These are phyloP conservation scores for Auriculariales sp. DNA, from an alignment of 768 basidiomycete species.

Conservation along the genomic window DNA sequence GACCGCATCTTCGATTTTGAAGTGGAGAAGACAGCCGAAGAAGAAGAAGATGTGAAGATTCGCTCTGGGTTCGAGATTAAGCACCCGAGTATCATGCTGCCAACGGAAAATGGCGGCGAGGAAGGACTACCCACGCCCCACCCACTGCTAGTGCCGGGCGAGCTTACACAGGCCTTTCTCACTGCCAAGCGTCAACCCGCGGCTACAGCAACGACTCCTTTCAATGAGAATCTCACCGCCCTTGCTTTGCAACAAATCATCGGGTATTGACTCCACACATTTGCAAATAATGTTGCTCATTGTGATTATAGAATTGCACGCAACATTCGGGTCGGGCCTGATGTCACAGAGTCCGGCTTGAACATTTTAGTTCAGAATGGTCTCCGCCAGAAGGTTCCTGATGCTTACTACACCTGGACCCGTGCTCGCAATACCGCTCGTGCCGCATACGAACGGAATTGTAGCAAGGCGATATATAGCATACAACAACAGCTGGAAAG, in stretches of 20 bases:
- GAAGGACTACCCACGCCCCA: neutral
- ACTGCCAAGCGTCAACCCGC: slow-evolving; percentile 13
- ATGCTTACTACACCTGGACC: slow-evolving; percentile 6
- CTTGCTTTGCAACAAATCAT: neutral
- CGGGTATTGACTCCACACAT: neutral
- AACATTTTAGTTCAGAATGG: slow-evolving; percentile 16
- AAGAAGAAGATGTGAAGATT: slow-evolving; percentile 33
- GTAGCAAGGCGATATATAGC: slow-evolving; percentile 7
- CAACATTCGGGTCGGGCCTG: slow-evolving; percentile 13
- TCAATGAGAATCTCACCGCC: neutral
- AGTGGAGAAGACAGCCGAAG: slow-evolving; percentile 39
- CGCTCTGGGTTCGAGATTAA: slow-evolving; percentile 31
- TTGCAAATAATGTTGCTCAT: neutral
- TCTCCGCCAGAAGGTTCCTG: slow-evolving; percentile 14
- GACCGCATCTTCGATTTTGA: slow-evolving; percentile 40
- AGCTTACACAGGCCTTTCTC: slow-evolving; percentile 27
- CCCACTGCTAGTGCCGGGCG: slow-evolving; percentile 23
- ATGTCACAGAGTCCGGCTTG: slow-evolving; percentile 14
- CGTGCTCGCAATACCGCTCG: too few species aligned
- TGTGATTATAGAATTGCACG: slow-evolving; percentile 4
- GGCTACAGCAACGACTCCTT: neutral
- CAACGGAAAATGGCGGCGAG: neutral
- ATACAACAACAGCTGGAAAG: neutral
- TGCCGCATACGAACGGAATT: neutral
- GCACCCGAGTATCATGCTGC: neutral